These are phyloP conservation scores for Helicostylum pulchrum DNA, from an alignment of 192 early-diverging fungal species.

Conservation along the genomic window DNA sequence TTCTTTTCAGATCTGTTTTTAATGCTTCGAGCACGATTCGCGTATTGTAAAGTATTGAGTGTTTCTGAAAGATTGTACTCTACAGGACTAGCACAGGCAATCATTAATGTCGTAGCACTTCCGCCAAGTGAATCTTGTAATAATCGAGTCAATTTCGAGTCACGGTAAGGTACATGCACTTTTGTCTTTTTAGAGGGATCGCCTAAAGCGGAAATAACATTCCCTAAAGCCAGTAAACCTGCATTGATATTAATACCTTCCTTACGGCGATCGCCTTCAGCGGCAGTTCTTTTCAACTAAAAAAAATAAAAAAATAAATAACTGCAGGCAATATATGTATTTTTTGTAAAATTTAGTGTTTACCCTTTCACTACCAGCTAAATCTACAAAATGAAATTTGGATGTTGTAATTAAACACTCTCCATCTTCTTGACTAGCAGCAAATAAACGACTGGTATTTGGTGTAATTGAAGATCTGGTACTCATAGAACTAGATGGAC, in stretches of 20 bases:
- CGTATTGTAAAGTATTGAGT: constrained; percentile 93
- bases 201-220: constrained; percentile 93
- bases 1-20: constrained; percentile 49
- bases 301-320: constrained; percentile 11
- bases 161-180: constrained; percentile 90
- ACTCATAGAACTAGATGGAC: constrained; percentile 15
- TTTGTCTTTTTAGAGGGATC: constrained; percentile 58
- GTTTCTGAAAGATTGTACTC: constrained; percentile 85
- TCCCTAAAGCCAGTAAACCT: constrained; percentile 91
- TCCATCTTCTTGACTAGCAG: constrained; percentile 24
- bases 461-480: neutral
- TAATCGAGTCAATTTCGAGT: constrained; percentile 93
- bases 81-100: constrained; percentile 89
- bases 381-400: constrained; percentile 99
- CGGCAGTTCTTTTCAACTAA: constrained; percentile 84
- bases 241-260: constrained; percentile 98
- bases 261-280: constrained; percentile 88
- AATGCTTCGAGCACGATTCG: constrained; percentile 94
- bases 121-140: constrained; percentile 98
- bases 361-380: constrained; percentile 93
- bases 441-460: neutral
- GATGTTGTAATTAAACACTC: constrained; percentile 30
- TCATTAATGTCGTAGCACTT: constrained; percentile 86
- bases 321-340: neutral
- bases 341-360: constrained; percentile 3